Conservation (phyloP, 2,329 filamentous ascomycete genomes). For the Fusarium sarcochroum region DNA sequence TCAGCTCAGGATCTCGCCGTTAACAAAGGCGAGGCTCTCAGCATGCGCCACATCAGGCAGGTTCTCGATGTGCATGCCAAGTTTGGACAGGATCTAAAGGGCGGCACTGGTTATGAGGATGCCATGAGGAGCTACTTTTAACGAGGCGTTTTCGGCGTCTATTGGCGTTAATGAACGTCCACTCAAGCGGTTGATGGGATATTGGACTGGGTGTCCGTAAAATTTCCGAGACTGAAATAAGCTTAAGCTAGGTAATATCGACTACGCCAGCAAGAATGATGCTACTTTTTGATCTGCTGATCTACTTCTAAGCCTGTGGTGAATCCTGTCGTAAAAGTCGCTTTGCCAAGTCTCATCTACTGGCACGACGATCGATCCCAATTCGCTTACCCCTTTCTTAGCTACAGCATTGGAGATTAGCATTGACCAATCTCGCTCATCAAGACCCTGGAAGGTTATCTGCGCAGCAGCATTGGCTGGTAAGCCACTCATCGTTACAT, state of each 20-base stretch:
- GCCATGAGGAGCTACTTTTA: conserved; percentile 86
- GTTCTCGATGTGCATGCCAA: conserved; percentile 88
- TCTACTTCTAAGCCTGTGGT: not conserved
- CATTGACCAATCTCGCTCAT: conserved; percentile 34
- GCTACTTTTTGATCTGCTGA: conserved; percentile 1
- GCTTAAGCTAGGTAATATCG: not conserved
- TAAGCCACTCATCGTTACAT: conserved; percentile 5
- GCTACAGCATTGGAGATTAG: not conserved
- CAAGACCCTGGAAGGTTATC: conserved; percentile 27
- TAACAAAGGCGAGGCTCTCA: conserved; percentile 77
- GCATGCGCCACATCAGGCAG: conserved; percentile 83
- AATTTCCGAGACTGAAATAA: not conserved
- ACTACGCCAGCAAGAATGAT: not conserved
- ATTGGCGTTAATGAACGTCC: not conserved
- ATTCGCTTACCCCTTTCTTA: conserved; percentile 20
- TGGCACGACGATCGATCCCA: not conserved
- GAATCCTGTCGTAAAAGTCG: not conserved
- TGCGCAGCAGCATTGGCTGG: conserved; percentile 8
- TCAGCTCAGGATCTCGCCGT: conserved; percentile 87
- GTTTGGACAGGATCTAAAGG: conserved; percentile 87
- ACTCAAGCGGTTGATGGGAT: not conserved
- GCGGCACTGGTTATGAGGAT: conserved; percentile 83
- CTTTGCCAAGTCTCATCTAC: not conserved
- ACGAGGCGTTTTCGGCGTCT: not conserved
- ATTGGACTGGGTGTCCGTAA: no score